Evolutionary conservation across 352 stramenopile genomes (phyloP).

Genomic region (Phytopythium litorale): DNA sequence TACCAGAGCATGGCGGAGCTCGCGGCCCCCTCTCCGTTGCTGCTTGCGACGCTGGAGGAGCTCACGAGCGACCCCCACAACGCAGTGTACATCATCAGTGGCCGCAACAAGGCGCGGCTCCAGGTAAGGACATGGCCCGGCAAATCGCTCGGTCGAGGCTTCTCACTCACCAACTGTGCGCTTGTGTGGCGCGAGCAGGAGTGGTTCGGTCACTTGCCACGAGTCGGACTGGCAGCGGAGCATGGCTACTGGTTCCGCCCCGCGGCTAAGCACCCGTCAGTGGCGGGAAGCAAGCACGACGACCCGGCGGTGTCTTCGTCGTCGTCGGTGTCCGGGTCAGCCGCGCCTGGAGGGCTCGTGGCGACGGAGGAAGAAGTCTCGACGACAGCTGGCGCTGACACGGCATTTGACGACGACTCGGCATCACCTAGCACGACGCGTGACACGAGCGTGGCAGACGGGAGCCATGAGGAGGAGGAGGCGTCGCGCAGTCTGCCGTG

Average conservation of each 20-base stretch:
- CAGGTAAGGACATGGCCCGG: conserved; percentile 20
- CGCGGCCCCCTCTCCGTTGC: conserved; percentile 42
- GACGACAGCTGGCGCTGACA: conserved; percentile 1
- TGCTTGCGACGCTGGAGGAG: conserved; percentile 67
- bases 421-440: conserved; percentile 8
- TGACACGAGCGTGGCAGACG: conserved; percentile 2
- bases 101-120: conserved; percentile 67
- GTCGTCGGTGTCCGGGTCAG: conserved; percentile 5
- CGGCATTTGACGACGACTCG: conserved; percentile 9
- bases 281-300: conserved; percentile 8
- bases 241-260: conserved; percentile 81
- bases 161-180: neutral
- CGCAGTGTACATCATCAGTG: conserved; percentile 84
- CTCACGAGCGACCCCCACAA: conserved; percentile 69
- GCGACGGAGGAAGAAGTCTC: conserved; percentile 13
- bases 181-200: conserved; percentile 24
- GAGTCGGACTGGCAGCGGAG: conserved; percentile 72
- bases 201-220: conserved; percentile 80
- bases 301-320: neutral
- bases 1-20: conserved; percentile 80
- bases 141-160: neutral
- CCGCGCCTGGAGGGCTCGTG: neutral
- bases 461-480: conserved; percentile 9
- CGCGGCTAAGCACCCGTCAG: conserved; percentile 46
- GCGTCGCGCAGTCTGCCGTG: conserved; percentile 42